Evolutionary conservation across 257 asterid species (phyloP), one percentile per base, ranked within the genome.

Genomic region (Verbascum thapsus): DNA sequence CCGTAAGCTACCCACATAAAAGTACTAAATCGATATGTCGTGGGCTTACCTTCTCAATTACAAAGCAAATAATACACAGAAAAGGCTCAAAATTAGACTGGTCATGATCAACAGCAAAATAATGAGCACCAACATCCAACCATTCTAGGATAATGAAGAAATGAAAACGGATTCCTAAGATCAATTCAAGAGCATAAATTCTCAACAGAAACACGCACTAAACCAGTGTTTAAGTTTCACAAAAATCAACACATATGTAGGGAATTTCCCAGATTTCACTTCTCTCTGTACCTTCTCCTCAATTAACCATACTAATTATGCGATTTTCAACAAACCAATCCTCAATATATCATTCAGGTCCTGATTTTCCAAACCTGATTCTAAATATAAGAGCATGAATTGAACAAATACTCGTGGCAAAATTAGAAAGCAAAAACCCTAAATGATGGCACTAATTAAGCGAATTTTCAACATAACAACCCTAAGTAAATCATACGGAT

Each of bases 341-440:
- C 51, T 10, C 10, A 39, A 45, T 48, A 12, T 10, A 47, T 19
- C 18, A 23, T 7, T 4, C 2, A 10, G 20, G 3, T 62, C 32
- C 17, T 18, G 12, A 12, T 5, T 44, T 47, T 10, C 18, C 8
- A 40, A n/a, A 8, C 43, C 0, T 3, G 12, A 39, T 41, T 56
- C 13, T 23, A 8, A 41, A 13, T 44, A 53, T 2, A 56, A 10
- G n/a, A 10, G 48, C 56, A 18, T 51, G 17, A 12, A 7, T 7
- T 0, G 3, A 47, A 47, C 10, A 40, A 67, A 64, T 40, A 43
- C 83, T 80, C n/a, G n/a, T n/a, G n/a, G n/a, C n/a, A n/a, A n/a
- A n/a, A n/a, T n/a, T n/a, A n/a, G n/a, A n/a, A n/a, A n/a, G n/a
- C n/a, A n/a, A n/a, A n/a, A n/a, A n/a, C n/a, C n/a, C n/a, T n/a